phyloP scores from a whole-genome alignment of 208 protist species.

The Porcisia deanei region DNA sequence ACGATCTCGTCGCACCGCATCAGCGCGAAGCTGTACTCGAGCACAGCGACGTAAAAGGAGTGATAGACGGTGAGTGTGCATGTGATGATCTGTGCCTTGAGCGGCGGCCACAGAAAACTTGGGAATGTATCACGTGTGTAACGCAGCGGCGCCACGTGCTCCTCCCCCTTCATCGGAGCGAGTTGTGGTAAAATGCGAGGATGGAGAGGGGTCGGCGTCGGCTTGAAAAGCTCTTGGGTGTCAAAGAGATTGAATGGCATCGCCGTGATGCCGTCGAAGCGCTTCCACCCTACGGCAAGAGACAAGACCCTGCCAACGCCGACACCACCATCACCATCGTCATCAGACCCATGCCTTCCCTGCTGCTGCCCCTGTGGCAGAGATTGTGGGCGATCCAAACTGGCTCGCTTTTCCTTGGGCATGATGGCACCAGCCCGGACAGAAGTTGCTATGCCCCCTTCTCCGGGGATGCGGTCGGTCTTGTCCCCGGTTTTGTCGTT shows the following conservation, averaged over 20 bases:
- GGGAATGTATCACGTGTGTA: neutral
- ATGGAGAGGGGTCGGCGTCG: constrained; percentile 17
- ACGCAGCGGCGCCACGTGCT: constrained; percentile 17
- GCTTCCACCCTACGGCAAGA: neutral
- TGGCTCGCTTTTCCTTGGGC: no score
- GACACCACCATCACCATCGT: no score
- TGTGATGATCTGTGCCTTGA: constrained; percentile 25
- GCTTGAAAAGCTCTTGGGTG: constrained; percentile 27
- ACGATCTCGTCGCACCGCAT: constrained; percentile 31
- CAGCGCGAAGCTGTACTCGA: constrained; percentile 37
- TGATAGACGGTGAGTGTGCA: constrained; percentile 24
- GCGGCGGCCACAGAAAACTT: constrained; percentile 32
- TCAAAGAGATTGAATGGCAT: constrained; percentile 43
- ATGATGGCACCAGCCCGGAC: no score
- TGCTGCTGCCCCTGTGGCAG: no score
- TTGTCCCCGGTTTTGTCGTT: no score
- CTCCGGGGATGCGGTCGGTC: no score
- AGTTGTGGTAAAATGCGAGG: constrained; percentile 11
- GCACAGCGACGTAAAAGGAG: constrained; percentile 30
- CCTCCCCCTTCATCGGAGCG: constrained; percentile 7
- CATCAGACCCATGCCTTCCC: no score
- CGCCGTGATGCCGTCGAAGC: constrained; percentile 30
- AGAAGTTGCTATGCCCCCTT: no score
- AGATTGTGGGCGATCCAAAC: no score
- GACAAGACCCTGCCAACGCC: neutral